Percentiles rank a stretch among this genome's conserved stretches.
Evolutionary conservation across 1,284 basidiomycete genomes (phyloP).

Genomic region (Taiwanofungus camphoratus): DNA sequence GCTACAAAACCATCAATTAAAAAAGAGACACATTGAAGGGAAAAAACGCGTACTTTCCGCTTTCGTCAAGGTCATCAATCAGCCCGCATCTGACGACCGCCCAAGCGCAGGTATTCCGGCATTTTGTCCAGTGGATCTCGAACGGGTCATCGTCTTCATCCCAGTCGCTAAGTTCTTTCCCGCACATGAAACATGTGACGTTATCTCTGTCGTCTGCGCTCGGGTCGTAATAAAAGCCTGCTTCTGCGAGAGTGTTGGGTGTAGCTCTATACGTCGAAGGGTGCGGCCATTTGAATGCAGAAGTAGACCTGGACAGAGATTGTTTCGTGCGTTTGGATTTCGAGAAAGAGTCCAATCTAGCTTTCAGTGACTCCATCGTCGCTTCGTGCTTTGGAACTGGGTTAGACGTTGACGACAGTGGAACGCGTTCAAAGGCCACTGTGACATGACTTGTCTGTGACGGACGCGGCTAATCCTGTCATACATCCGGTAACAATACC

Average conservation of each 20-base stretch:
- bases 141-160: constrained; percentile 77
- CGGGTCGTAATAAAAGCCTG: constrained; percentile 78
- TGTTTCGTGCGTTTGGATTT: constrained; percentile 42
- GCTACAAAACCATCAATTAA: neutral
- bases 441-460: constrained; percentile 11
- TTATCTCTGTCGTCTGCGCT: constrained; percentile 57
- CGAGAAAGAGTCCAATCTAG: constrained; percentile 55
- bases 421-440: constrained; percentile 5
- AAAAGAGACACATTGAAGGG: neutral
- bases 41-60: constrained; percentile 44
- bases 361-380: constrained; percentile 50
- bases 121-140: constrained; percentile 67
- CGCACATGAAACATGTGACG: constrained; percentile 73
- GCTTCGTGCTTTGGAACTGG: too few relatives aligned
- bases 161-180: constrained; percentile 75
- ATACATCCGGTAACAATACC: neutral
- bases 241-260: constrained; percentile 66
- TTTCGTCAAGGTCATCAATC: constrained; percentile 45
- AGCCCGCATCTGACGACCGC: constrained; percentile 69
- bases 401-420: constrained; percentile 8
- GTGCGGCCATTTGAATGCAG: constrained; percentile 63
- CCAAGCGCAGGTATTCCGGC: constrained; percentile 63
- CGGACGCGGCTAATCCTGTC: constrained; percentile 4
- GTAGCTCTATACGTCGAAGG: constrained; percentile 54
- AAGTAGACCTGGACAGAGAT: constrained; percentile 30